Evolutionary conservation across 352 stramenopile species (phyloP).

Genomic region (Lagenidium giganteum): DNA sequence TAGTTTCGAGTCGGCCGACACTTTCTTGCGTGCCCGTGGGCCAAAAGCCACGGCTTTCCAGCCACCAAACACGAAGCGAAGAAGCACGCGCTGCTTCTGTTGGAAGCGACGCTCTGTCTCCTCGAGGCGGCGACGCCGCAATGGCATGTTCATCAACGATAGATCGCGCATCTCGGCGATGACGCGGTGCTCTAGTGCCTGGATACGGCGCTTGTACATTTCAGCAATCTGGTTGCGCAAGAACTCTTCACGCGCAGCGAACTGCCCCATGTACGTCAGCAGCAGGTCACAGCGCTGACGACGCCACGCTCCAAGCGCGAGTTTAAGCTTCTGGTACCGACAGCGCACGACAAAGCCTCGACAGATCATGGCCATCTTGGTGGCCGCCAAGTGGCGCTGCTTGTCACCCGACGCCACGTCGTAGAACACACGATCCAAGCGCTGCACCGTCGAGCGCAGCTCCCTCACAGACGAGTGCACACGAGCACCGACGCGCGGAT

Average conservation of each 20-base stretch:
- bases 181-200: conserved; percentile 33
- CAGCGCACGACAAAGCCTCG: conserved; percentile 46
- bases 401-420: conserved; percentile 71
- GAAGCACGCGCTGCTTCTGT: conserved; percentile 30
- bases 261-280: conserved; percentile 56
- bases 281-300: conserved; percentile 28
- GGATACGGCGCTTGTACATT: conserved; percentile 34
- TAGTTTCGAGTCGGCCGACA: conserved; percentile 28
- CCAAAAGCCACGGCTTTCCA: conserved; percentile 58
- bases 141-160: conserved; percentile 58
- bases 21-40: conserved; percentile 50
- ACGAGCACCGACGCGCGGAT: conserved; percentile 35
- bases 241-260: conserved; percentile 60
- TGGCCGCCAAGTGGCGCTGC: conserved; percentile 63
- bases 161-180: conserved; percentile 65
- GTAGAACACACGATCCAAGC: conserved; percentile 73
- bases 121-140: conserved; percentile 40
- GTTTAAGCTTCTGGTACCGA: conserved; percentile 33
- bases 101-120: conserved; percentile 51
- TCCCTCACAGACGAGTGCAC: conserved; percentile 55
- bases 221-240: conserved; percentile 39
- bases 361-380: conserved; percentile 49
- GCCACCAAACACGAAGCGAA: conserved; percentile 28
- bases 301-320: conserved; percentile 47
- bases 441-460: conserved; percentile 52